Percentiles rank a stretch among this genome's conserved stretches.
phyloP scores from a whole-genome alignment of 495 filamentous ascomycete genomes.

The Penicillium bovifimosum region DNA sequence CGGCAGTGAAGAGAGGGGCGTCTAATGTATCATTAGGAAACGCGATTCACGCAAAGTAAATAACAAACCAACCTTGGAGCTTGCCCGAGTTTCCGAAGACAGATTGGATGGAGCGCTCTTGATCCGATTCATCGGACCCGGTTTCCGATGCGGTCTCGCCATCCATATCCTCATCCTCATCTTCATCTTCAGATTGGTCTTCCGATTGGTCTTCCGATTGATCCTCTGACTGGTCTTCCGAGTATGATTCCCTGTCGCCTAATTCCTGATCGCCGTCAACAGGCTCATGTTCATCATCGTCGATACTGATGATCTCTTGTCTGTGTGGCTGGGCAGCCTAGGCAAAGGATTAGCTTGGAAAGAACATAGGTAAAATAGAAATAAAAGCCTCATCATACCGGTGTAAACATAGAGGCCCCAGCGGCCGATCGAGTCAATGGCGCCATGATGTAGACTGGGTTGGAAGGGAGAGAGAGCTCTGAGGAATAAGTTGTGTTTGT shows the following conservation, averaged over 20 bases:
- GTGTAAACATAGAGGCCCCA: slow-evolving; percentile 10
- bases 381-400: slow-evolving; percentile 7
- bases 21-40: slow-evolving; percentile 18
- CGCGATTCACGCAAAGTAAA: background rate
- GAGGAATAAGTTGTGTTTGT: slow-evolving; percentile 24
- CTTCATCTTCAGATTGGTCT: slow-evolving; percentile 11
- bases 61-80: slow-evolving; percentile 12
- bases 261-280: slow-evolving; percentile 24
- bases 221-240: slow-evolving; percentile 6
- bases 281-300: slow-evolving; percentile 28
- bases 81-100: slow-evolving; percentile 6
- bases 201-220: slow-evolving; percentile 16
- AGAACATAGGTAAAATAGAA: background rate
- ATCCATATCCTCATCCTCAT: slow-evolving; percentile 25
- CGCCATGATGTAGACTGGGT: slow-evolving; percentile 20
- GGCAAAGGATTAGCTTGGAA: slow-evolving; percentile 21
- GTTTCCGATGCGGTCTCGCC: slow-evolving; percentile 17
- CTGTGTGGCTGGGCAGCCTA: slow-evolving; percentile 19
- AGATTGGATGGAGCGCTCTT: slow-evolving; percentile 17
- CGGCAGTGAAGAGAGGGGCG: slow-evolving; percentile 43
- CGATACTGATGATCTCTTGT: slow-evolving; percentile 39
- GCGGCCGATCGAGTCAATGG: slow-evolving; percentile 26
- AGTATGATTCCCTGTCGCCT: slow-evolving; percentile 14
- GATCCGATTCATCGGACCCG: slow-evolving; percentile 15
- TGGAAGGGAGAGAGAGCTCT: slow-evolving; percentile 9